phyloP scores from a whole-genome alignment of 1,139 yeast species.

The Arxiozyma telluris region DNA sequence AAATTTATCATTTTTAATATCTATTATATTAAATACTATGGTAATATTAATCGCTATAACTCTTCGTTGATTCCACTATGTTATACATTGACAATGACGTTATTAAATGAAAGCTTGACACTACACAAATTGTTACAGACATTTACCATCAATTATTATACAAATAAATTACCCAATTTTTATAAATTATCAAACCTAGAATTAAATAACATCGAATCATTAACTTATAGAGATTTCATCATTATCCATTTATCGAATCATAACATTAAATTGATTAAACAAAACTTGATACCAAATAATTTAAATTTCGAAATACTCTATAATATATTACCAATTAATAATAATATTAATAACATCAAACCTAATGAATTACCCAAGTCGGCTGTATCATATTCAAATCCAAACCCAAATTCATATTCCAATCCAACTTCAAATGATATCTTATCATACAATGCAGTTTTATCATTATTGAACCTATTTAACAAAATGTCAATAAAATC shows the following conservation, averaged over 20 bases:
- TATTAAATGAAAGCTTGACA: constrained; percentile 45
- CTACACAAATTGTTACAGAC: constrained; percentile 38
- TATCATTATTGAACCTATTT: constrained; percentile 48
- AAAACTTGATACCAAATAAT: constrained; percentile 34
- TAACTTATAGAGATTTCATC: constrained; percentile 55
- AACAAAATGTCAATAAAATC: constrained; percentile 23
- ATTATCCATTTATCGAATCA: constrained; percentile 44
- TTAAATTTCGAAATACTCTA: constrained; percentile 50
- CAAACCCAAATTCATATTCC: neutral
- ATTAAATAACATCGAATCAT: constrained; percentile 15
- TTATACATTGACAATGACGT: constrained; percentile 50
- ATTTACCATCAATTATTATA: constrained; percentile 35
- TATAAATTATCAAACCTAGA: constrained; percentile 32
- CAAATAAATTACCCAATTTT: constrained; percentile 40
- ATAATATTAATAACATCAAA: constrained; percentile 17
- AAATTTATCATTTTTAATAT: constrained; percentile 48
- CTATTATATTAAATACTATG: constrained; percentile 49
- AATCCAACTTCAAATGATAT: constrained; percentile 18
- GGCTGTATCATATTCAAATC: constrained; percentile 2
- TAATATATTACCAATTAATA: constrained; percentile 46
- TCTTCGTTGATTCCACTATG: constrained; percentile 48
- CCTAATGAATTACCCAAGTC: neutral
- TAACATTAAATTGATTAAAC: constrained; percentile 32
- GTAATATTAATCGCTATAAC: constrained; percentile 34
- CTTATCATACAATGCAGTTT: constrained; percentile 52